Base-by-base conservation (phyloP, 78 protist genomes). In the Dictyostelium capitatum region DNA sequence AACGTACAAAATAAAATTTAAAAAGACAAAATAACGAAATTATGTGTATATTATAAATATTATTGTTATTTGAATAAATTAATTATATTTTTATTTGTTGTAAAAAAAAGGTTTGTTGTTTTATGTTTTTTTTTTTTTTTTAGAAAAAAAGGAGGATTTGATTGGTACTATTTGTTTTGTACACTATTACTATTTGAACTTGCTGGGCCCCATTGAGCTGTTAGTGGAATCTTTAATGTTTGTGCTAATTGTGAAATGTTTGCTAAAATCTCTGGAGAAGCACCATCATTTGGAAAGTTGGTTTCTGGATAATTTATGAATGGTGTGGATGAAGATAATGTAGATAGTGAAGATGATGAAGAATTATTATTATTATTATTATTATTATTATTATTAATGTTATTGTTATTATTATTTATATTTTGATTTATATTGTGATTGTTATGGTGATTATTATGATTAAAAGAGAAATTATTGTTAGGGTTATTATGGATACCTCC, bases 201-300 rank as follows among this genome's bases (percentile, higher is more conserved):
- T 23, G 20, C 28, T 62, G 70, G 19, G 1, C 28, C 28, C 70
- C 70, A 62, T 25, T 62, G 70, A 3, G 1, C 6, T 37, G 2
- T 37, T 8, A 62, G 23, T 62, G 70, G 70, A 62, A 62, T 62
- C 28, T 62, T 62, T 17, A 57, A 20, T 25, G 75, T 78, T 65
- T 87, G 93, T 8, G 87, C 87, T 1, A 80, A 57, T 80, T 62
- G 73, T 5, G 43, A 30, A 10, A 87, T 87, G 23, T 77, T 87
- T 4, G 83, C 50, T 19, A 87, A 46, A 37, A 87, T 23, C 12
- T 87, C 93, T 87, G 67, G 93, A 19, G 46, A 50, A 14, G 80
- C 80, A 23, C 67, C 56, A 23, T 80, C 59, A 64, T 37, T 80
- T 17, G 85, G 54, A 23, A 77, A 77, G 10, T 62, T 19, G 30